phyloP scores from a whole-genome alignment of 1,284 basidiomycete species.

The Coniophora puteana region DNA sequence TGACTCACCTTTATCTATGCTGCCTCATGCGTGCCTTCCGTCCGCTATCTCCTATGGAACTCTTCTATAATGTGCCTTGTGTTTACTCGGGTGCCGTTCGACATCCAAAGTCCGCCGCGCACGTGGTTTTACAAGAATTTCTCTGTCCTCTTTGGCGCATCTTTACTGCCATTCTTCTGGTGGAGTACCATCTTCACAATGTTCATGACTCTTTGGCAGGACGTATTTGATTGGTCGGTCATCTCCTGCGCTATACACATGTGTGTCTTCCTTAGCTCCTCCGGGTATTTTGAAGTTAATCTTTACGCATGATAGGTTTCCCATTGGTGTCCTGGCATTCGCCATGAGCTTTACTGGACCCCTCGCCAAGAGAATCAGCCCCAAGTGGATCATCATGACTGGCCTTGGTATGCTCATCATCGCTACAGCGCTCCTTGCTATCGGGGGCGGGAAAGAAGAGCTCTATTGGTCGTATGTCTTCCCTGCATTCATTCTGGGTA shows the following conservation, averaged over 20 bases:
- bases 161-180: slow-evolving; percentile 37
- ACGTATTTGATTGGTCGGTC: slow-evolving; percentile 30
- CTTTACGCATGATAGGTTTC: slow-evolving; percentile 29
- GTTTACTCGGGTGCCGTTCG: no score
- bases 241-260: slow-evolving; percentile 29
- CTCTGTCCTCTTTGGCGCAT: slow-evolving; percentile 31
- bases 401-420: slow-evolving; percentile 35
- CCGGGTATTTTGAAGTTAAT: no score
- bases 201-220: slow-evolving; percentile 35
- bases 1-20: background rate
- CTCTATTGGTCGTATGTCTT: slow-evolving; percentile 46
- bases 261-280: slow-evolving; percentile 18
- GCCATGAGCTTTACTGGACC: slow-evolving; percentile 35
- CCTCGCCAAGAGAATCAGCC: slow-evolving; percentile 32
- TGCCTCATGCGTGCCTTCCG: background rate
- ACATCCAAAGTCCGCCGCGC: slow-evolving; percentile 36
- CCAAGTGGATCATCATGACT: slow-evolving; percentile 42
- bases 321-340: slow-evolving; percentile 36
- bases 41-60: background rate
- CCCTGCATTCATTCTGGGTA: slow-evolving; percentile 46
- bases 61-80: no score
- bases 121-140: slow-evolving; percentile 38
- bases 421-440: slow-evolving; percentile 40
- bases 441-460: slow-evolving; percentile 31
- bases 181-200: slow-evolving; percentile 27